phyloP scores from a whole-genome alignment of 1,284 basidiomycete genomes.

The Ganoderma sinense region DNA sequence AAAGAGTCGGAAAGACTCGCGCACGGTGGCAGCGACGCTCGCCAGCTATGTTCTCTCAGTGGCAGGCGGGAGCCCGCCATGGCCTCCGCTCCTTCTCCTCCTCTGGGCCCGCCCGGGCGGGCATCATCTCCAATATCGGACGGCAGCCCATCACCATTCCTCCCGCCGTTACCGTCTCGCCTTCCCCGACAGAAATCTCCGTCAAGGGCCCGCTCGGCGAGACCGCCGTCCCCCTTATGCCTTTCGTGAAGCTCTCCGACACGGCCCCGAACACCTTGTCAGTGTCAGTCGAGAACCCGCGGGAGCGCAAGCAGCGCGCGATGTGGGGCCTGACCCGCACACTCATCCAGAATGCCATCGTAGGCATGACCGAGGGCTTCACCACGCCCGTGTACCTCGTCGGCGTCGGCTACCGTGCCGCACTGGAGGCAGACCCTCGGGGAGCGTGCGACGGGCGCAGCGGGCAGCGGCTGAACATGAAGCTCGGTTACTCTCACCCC shows the following conservation, averaged over 20 bases:
- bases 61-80: slow-evolving; percentile 33
- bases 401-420: slow-evolving; percentile 94
- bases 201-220: slow-evolving; percentile 83
- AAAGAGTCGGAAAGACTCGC: too few relatives aligned
- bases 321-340: slow-evolving; percentile 96
- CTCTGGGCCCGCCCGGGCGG: slow-evolving; percentile 34
- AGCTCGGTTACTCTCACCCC: slow-evolving; percentile 92
- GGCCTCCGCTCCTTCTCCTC: slow-evolving; percentile 39
- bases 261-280: slow-evolving; percentile 56
- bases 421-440: slow-evolving; percentile 87
- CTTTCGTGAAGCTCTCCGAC: slow-evolving; percentile 72
- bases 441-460: slow-evolving; percentile 62
- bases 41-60: slow-evolving; percentile 40
- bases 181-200: slow-evolving; percentile 57
- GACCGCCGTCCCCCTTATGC: slow-evolving; percentile 72
- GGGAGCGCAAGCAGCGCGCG: slow-evolving; percentile 79
- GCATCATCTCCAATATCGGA: slow-evolving; percentile 78
- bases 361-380: slow-evolving; percentile 92
- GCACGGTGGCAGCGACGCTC: slow-evolving; percentile 14
- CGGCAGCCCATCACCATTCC: slow-evolving; percentile 82
- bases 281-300: slow-evolving; percentile 77
- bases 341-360: slow-evolving; percentile 88
- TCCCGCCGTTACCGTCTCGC: slow-evolving; percentile 66
- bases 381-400: slow-evolving; percentile 86
- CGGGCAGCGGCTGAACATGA: slow-evolving; percentile 81